Percentiles rank a stretch among this genome's conserved stretches.
Conservation (phyloP, 2,329 filamentous ascomycete species). For the Acarospora socialis region DNA sequence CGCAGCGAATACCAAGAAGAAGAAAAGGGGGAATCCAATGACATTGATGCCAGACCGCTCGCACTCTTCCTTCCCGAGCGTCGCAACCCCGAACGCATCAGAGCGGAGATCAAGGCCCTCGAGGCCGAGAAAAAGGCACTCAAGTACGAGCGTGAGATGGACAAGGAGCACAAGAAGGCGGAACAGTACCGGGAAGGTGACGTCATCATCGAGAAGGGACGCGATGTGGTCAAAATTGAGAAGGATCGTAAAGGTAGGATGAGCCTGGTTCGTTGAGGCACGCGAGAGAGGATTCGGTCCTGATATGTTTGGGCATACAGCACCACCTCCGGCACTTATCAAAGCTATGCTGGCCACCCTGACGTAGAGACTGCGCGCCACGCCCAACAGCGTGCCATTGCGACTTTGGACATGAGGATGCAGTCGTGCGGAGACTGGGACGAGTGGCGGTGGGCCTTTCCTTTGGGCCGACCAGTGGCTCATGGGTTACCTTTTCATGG, state of each 20-base stretch:
- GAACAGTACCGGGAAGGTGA: slow-evolving; percentile 15
- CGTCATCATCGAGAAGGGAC: slow-evolving; percentile 28
- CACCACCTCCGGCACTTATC: slow-evolving; percentile 48
- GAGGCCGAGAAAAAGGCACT: slow-evolving; percentile 50
- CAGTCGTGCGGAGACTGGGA: no score
- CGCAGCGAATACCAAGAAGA: slow-evolving; percentile 25
- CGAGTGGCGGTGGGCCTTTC: no score
- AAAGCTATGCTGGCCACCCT: slow-evolving; percentile 58
- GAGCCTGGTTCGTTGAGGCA: slow-evolving; percentile 22
- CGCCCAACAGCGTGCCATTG: no score
- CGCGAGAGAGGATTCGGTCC: slow-evolving; percentile 14
- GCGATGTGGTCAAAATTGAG: slow-evolving; percentile 50
- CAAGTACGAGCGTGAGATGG: slow-evolving; percentile 40
- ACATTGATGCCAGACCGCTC: slow-evolving; percentile 30
- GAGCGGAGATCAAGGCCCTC: slow-evolving; percentile 55
- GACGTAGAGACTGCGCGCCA: no score
- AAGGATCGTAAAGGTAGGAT: slow-evolving; percentile 95
- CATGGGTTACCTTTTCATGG: no score
- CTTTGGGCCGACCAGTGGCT: no score
- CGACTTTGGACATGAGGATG: no score
- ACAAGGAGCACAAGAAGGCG: slow-evolving; percentile 25
- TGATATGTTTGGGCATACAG: slow-evolving; percentile 27
- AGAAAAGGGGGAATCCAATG: slow-evolving; percentile 31
- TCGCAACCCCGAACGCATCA: slow-evolving; percentile 57
- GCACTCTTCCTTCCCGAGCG: slow-evolving; percentile 35